A percentile compares a stretch with the other conserved stretches of the same genome.
phyloP scores from a whole-genome alignment of 768 basidiomycete genomes.

The Pleurotus platypus region DNA sequence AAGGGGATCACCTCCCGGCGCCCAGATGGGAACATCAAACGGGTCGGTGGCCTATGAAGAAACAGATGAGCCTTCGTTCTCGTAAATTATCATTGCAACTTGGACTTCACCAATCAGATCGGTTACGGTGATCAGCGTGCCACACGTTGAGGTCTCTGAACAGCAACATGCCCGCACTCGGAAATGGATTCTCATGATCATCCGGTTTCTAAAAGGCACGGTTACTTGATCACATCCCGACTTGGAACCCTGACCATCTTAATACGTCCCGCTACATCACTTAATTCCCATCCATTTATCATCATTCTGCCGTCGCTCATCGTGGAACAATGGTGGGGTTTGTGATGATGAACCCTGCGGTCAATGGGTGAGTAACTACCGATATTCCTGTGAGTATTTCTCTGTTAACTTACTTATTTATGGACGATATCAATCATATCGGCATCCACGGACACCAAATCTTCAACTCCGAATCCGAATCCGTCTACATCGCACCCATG shows the following conservation, averaged over 20 bases:
- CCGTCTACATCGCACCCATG: conserved; percentile 2
- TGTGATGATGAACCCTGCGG: not conserved
- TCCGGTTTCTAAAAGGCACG: conserved; percentile 2
- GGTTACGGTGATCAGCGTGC: not conserved
- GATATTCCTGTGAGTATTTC: not conserved
- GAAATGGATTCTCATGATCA: not conserved
- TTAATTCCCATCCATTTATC: not conserved
- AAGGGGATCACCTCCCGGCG: no score
- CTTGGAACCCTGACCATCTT: not conserved
- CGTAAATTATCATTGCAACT: not conserved
- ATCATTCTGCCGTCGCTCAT: not conserved
- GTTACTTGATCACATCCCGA: conserved; percentile 7
- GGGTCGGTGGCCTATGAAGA: not conserved
- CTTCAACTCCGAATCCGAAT: conserved; percentile 3
- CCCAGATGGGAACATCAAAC: not conserved
- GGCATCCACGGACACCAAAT: not conserved
- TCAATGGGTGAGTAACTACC: not conserved
- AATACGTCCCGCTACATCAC: not conserved
- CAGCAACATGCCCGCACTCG: not conserved
- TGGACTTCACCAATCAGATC: not conserved
- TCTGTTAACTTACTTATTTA: not conserved
- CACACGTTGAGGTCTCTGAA: not conserved
- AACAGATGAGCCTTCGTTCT: not conserved
- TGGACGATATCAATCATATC: conserved; percentile 1
- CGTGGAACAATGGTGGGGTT: not conserved